phyloP scores from a whole-genome alignment of 2,329 filamentous ascomycete genomes.

The Cylindrodendrum hubeiense region DNA sequence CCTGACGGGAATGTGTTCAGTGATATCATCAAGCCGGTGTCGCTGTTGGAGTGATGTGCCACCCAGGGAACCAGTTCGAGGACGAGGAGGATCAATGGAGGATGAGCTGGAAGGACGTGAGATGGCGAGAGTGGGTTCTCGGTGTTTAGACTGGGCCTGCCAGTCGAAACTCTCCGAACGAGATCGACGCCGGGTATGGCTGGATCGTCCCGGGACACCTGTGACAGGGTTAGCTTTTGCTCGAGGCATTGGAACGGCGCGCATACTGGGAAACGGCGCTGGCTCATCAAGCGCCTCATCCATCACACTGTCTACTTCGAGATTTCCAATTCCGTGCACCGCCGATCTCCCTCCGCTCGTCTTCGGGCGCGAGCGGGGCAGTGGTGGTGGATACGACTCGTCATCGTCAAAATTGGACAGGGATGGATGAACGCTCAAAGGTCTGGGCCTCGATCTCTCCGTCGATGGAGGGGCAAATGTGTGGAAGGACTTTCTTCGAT shows the following conservation, averaged over 20 bases:
- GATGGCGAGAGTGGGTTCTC: constrained; percentile 30
- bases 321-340: constrained; percentile 24
- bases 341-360: constrained; percentile 33
- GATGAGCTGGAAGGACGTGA: constrained; percentile 43
- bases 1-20: constrained; percentile 51
- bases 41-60: constrained; percentile 23
- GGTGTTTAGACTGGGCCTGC: constrained; percentile 23
- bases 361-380: constrained; percentile 32
- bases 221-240: constrained; percentile 9
- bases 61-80: constrained; percentile 41
- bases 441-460: constrained; percentile 33
- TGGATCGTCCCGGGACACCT: constrained; percentile 32
- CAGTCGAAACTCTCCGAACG: constrained; percentile 31
- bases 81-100: constrained; percentile 32
- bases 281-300: constrained; percentile 30
- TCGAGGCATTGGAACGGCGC: no score
- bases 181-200: constrained; percentile 24
- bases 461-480: constrained; percentile 27
- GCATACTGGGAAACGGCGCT: constrained; percentile 39
- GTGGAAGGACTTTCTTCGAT: constrained; percentile 41
- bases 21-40: constrained; percentile 48
- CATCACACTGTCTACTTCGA: constrained; percentile 34
- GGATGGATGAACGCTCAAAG: constrained; percentile 38
- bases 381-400: constrained; percentile 26
- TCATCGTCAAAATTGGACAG: constrained; percentile 32